Percentiles rank a stretch among this genome's conserved stretches.
These are phyloP conservation scores for Penicillium desertorum DNA, from an alignment of 495 filamentous ascomycete genomes.

Conservation along the genomic window DNA sequence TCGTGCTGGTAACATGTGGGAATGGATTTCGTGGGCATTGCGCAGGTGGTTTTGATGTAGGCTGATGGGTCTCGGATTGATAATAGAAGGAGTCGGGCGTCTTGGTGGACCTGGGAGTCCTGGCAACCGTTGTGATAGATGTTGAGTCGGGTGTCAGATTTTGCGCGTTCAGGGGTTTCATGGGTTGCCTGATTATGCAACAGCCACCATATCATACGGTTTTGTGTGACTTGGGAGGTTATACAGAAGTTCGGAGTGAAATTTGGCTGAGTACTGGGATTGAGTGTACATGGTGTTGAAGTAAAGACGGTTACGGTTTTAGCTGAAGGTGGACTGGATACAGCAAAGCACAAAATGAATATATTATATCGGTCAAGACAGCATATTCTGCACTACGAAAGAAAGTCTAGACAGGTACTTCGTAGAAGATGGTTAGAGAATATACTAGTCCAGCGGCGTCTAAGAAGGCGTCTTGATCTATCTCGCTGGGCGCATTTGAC, in stretches of 20 bases:
- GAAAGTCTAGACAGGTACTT: not conserved
- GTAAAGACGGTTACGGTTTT: not conserved
- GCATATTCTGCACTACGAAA: not conserved
- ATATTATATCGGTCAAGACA: not conserved
- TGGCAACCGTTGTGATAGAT: conserved; percentile 15
- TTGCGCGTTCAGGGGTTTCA: conserved; percentile 6
- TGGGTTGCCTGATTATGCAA: conserved; percentile 8
- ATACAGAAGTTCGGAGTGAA: not conserved
- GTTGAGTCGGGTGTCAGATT: not conserved
- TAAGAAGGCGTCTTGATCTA: conserved; percentile 2
- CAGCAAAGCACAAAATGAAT: no score
- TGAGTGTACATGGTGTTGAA: not conserved
- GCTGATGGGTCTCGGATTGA: conserved; percentile 11
- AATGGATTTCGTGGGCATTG: conserved; percentile 6
- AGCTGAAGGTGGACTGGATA: not conserved
- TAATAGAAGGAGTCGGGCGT: conserved; percentile 10
- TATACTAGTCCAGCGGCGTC: not conserved
- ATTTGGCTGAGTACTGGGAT: not conserved
- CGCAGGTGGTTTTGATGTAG: conserved; percentile 8
- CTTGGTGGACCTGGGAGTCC: conserved; percentile 10
- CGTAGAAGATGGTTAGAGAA: not conserved
- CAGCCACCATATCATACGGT: not conserved
- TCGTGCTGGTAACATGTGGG: conserved; percentile 12
- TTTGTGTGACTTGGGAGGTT: not conserved
- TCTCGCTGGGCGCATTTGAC: not conserved